Evolutionary conservation across 306 rosid species (phyloP).

Genomic region (Dalbergia oliveri): DNA sequence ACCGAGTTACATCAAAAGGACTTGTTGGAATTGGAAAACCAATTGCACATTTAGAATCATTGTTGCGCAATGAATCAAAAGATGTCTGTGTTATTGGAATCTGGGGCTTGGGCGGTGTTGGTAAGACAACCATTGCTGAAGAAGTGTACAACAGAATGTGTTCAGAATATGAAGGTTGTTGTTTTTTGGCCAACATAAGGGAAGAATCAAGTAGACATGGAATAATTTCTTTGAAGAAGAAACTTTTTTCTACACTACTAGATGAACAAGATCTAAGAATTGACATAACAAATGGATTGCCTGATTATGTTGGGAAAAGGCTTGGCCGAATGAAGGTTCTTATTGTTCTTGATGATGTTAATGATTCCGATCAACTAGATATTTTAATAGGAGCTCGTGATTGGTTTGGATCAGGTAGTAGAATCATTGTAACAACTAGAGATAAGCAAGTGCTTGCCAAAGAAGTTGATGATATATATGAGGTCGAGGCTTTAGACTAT

Average conservation of each 20-base stretch:
- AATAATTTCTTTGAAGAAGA: background rate
- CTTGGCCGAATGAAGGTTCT: slow-evolving; percentile 27
- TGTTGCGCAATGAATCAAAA: background rate
- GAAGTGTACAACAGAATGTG: background rate
- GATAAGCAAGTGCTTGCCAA: slow-evolving; percentile 11
- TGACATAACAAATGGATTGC: slow-evolving; percentile 6
- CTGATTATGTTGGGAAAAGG: background rate
- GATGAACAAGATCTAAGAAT: background rate
- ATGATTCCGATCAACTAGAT: background rate
- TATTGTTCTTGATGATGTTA: slow-evolving; percentile 42
- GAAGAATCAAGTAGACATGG: slow-evolving; percentile 29
- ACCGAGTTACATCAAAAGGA: background rate
- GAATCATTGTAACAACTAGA: slow-evolving; percentile 39
- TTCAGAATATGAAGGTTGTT: slow-evolving; percentile 14
- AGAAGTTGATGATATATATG: background rate
- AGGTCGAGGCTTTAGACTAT: background rate
- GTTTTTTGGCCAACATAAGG: slow-evolving; percentile 24
- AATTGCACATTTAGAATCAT: slow-evolving; percentile 32
- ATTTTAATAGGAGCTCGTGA: background rate
- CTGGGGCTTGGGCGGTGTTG: slow-evolving; percentile 44
- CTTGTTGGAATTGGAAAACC: slow-evolving; percentile 29
- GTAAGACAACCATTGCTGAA: slow-evolving; percentile 42
- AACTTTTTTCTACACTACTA: slow-evolving; percentile 7
- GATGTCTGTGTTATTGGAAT: slow-evolving; percentile 34
- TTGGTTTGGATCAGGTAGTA: slow-evolving; percentile 30